Evolutionary conservation across 2,329 filamentous ascomycete species (phyloP), one percentile per base, ranked within the genome.

Genomic region (Zalaria sp.): DNA sequence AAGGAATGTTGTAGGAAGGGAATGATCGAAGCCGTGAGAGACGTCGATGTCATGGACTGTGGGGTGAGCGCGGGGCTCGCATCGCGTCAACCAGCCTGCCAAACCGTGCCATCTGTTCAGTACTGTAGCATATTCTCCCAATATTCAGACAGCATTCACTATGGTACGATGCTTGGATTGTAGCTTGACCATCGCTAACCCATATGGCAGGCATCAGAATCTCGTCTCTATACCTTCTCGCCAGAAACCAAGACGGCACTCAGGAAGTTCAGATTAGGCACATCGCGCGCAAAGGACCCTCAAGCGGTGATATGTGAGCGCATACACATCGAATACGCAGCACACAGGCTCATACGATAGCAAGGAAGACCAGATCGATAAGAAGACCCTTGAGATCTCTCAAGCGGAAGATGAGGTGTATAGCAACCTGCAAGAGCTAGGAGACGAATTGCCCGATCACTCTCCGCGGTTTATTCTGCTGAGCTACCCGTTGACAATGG

Each of bases 281-380:
- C 91, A 2, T 95, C 88, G 29, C 73, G 91, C 50, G 79, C 86
- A 40, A 89, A 81, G 58, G 79, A 81, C 37, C 82, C 88, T 0
- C 86, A 95, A 67, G 91, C 88, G 46, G 79, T 93, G 47, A 93
- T 98, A 53, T 96, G 91, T 96, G 83, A 64, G 80, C 72, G 29
- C 57, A 61, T 54, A 58, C 52, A 49, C 51, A 47, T 26, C 4
- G 25, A 5, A 18, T 7, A 7, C 7, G 29, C n/a, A n/a, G n/a
- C 7, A n/a, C 29, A 36, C 18, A 11, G 36, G 25, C 36, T 38
- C 11, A 38, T 9, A 11, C 36, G 25, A 27, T 10, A 36, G 10
- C 11, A 34, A 18, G 46, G 59, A 61, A 93, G 85, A 93, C 62
- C 67, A 85, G 60, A 95, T 96, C 69, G 84, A 96, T 64, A 85